Conservation (phyloP, 805 yeast species). For the Wickerhamomyces pijperi region DNA sequence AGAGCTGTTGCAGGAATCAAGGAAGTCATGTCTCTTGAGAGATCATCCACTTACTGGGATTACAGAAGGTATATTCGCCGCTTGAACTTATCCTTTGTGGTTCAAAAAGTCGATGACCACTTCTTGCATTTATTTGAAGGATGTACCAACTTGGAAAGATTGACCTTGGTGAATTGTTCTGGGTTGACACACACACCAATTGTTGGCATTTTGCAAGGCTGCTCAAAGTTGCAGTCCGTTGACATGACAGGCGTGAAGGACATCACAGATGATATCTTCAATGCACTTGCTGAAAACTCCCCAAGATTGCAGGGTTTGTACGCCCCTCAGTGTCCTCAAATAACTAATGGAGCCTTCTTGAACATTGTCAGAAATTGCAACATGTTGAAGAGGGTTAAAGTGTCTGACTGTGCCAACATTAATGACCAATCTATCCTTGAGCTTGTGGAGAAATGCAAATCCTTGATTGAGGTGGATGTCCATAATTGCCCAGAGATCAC, state of each 20-base stretch:
- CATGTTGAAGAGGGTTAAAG: conserved; percentile 69
- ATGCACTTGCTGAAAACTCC: conserved; percentile 60
- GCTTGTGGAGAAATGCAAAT: conserved; percentile 62
- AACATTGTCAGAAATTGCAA: conserved; percentile 53
- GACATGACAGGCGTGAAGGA: conserved; percentile 75
- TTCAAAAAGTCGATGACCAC: conserved; percentile 54
- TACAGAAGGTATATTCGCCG: conserved; percentile 64
- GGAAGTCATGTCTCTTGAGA: conserved; percentile 40
- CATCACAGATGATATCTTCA: conserved; percentile 59
- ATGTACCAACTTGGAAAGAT: conserved; percentile 70
- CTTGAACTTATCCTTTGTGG: conserved; percentile 67
- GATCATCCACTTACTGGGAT: conserved; percentile 45
- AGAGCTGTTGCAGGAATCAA: conserved; percentile 40
- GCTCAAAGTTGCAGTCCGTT: conserved; percentile 68
- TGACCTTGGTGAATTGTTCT: conserved; percentile 75
- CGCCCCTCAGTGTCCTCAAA: conserved; percentile 73
- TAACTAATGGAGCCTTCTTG: conserved; percentile 54
- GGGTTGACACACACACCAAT: conserved; percentile 52
- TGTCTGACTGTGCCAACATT: conserved; percentile 59
- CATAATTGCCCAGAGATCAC: conserved; percentile 71
- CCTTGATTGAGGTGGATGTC: conserved; percentile 81
- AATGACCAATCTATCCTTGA: conserved; percentile 50
- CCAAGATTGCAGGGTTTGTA: conserved; percentile 78
- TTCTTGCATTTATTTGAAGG: conserved; percentile 50
- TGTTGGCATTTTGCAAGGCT: conserved; percentile 46